A percentile compares a stretch with the other conserved stretches of the same genome.
phyloP scores from a whole-genome alignment of 768 basidiomycete species.

The Boletus sensibilis region DNA sequence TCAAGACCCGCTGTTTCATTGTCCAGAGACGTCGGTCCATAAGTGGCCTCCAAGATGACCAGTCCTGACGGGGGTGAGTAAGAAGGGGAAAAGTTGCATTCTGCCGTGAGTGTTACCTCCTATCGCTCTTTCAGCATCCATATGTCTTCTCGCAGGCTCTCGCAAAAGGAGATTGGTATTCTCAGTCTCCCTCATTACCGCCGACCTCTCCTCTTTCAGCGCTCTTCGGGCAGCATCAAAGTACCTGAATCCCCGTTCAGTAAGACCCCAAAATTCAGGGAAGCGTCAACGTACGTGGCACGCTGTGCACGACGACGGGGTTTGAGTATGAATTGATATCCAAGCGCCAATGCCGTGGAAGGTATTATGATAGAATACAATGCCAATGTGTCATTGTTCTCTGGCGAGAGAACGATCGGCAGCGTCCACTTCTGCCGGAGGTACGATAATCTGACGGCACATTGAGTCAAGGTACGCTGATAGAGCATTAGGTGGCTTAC shows the following conservation, averaged over 20 bases:
- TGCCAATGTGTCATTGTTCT: constrained; percentile 46
- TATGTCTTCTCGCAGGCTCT: constrained; percentile 64
- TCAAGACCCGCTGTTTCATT: constrained; percentile 53
- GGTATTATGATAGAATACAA: constrained; percentile 55
- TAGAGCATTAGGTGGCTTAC: constrained; percentile 35
- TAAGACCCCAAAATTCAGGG: constrained; percentile 10
- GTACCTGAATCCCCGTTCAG: constrained; percentile 45
- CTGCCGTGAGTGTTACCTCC: constrained; percentile 49
- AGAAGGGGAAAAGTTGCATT: constrained; percentile 10
- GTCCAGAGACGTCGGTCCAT: constrained; percentile 56
- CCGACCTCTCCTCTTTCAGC: constrained; percentile 62
- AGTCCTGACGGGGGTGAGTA: constrained; percentile 49
- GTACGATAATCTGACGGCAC: constrained; percentile 46
- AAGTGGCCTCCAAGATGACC: constrained; percentile 72
- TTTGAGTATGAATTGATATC: constrained; percentile 57
- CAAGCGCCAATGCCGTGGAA: constrained; percentile 48
- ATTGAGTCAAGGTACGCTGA: constrained; percentile 14
- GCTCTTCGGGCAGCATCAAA: constrained; percentile 63
- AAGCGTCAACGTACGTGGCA: constrained; percentile 42
- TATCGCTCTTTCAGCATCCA: constrained; percentile 59
- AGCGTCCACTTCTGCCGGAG: constrained; percentile 56
- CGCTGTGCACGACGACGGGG: constrained; percentile 55
- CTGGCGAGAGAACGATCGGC: constrained; percentile 56
- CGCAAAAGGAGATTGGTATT: constrained; percentile 62
- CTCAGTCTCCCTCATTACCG: constrained; percentile 60